Percentiles rank a stretch among this genome's conserved stretches.
Conservation (phyloP, 805 yeast species). For the Scheffersomyces coipomensis region DNA sequence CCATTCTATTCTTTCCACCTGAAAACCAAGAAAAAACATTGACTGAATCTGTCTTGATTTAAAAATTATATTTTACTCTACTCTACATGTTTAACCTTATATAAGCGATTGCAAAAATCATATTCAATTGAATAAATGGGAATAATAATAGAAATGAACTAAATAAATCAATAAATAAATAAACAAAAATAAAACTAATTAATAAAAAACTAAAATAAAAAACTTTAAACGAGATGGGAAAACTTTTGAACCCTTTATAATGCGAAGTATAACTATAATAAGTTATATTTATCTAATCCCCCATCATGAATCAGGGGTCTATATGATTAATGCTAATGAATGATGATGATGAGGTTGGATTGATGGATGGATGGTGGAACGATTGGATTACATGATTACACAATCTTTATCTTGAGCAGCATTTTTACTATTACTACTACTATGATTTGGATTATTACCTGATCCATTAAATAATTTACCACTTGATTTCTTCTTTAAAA, state of each 20-base stretch:
- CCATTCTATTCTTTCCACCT: too few species aligned
- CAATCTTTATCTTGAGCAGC: constrained; percentile 42
- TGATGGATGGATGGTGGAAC: neutral
- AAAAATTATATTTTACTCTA: too few species aligned
- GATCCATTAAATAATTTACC: constrained; percentile 3
- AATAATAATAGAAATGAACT: too few species aligned
- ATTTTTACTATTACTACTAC: neutral
- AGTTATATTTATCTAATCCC: neutral
- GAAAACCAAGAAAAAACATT: too few species aligned
- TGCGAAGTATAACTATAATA: neutral
- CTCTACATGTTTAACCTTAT: too few species aligned
- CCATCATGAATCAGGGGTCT: neutral
- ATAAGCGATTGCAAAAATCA: too few species aligned
- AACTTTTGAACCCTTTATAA: neutral
- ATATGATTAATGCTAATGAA: too few species aligned
- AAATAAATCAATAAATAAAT: too few species aligned
- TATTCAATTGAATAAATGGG: too few species aligned
- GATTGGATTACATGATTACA: constrained; percentile 30
- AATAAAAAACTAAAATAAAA: neutral
- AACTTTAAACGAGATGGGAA: neutral
- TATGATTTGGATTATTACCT: constrained; percentile 3
- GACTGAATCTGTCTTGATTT: too few species aligned
- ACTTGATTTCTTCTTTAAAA: constrained; percentile 23
- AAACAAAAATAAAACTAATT: too few species aligned
- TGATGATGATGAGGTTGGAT: too few species aligned